These are phyloP conservation scores for Chaetomiaceae sp. DNA, from an alignment of 2,329 filamentous ascomycete genomes.

Conservation along the genomic window DNA sequence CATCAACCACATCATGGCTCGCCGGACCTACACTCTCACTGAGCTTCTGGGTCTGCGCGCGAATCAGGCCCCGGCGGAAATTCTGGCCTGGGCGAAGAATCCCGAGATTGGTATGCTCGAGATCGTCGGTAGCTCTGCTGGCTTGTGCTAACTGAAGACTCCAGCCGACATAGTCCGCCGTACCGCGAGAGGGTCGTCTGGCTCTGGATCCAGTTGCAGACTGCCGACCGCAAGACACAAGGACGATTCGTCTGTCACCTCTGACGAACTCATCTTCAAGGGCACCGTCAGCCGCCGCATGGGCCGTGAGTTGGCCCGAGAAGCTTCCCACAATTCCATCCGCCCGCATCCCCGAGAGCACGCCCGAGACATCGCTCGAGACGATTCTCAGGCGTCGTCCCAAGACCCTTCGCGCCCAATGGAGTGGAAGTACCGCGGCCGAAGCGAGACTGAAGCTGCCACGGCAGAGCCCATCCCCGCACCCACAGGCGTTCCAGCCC, in stretches of 20 bases:
- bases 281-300: conserved; percentile 31
- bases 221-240: conserved; percentile 22
- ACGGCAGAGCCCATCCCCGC: conserved; percentile 48
- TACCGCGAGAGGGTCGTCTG: conserved; percentile 20
- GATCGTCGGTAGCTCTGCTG: too few relatives aligned
- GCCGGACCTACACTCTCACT: conserved; percentile 39
- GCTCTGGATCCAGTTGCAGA: conserved; percentile 4
- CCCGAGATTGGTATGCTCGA: conserved; percentile 38
- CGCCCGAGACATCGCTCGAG: conserved; percentile 6
- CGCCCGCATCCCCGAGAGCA: conserved; percentile 11
- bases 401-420: conserved; percentile 22
- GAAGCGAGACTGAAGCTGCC: conserved; percentile 41
- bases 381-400: not conserved
- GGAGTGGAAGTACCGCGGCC: conserved; percentile 43
- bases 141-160: not conserved
- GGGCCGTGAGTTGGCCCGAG: conserved; percentile 14
- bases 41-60: conserved; percentile 43
- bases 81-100: conserved; percentile 25
- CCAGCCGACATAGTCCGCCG: conserved; percentile 30
- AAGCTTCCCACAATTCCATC: conserved; percentile 13
- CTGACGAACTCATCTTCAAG: conserved; percentile 37
- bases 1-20: conserved; percentile 39
- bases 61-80: not conserved
- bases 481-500: conserved; percentile 48
- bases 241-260: conserved; percentile 33